Evolutionary conservation across 2,329 filamentous ascomycete genomes (phyloP).

Genomic region (Coniochaeta prunicola): DNA sequence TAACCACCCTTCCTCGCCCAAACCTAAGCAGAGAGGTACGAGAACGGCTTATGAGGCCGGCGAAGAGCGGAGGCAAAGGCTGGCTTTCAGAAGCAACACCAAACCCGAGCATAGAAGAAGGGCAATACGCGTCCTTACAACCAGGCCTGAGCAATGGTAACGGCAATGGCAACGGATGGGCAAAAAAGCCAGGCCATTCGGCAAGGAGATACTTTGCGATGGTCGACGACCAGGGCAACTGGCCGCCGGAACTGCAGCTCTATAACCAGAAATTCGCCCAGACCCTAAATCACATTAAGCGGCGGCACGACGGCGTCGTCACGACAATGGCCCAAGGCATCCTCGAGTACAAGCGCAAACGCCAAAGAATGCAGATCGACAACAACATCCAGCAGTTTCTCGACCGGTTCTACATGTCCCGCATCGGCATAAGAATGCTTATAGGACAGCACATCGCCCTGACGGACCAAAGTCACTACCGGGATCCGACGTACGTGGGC

Average conservation of each 20-base stretch:
- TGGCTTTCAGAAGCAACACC: slow-evolving; percentile 76
- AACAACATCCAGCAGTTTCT: slow-evolving; percentile 95
- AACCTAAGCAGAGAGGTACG: slow-evolving; percentile 67
- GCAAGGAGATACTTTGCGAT: slow-evolving; percentile 80
- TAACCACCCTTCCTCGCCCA: slow-evolving; percentile 78
- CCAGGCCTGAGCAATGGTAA: slow-evolving; percentile 38
- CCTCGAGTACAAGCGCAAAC: slow-evolving; percentile 92
- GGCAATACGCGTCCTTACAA: slow-evolving; percentile 53
- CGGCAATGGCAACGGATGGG: slow-evolving; percentile 31
- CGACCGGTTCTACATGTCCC: slow-evolving; percentile 99
- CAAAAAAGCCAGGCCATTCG: slow-evolving; percentile 39
- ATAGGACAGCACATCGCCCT: slow-evolving; percentile 98
- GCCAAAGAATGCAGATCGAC: slow-evolving; percentile 97
- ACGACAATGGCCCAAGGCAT: slow-evolving; percentile 98
- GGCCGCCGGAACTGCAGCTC: slow-evolving; percentile 89
- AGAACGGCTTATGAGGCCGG: slow-evolving; percentile 69
- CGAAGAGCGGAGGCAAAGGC: slow-evolving; percentile 46
- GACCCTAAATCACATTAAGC: slow-evolving; percentile 88
- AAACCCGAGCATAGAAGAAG: slow-evolving; percentile 82
- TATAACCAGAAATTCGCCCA: slow-evolving; percentile 91
- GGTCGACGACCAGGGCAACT: slow-evolving; percentile 79
- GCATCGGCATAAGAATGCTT: slow-evolving; percentile 97
- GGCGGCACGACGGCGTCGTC: slow-evolving; percentile 92
- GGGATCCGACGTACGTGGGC: slow-evolving; percentile 90
- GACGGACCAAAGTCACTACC: slow-evolving; percentile 83